These are phyloP conservation scores for Omphalotus olearius DNA, from an alignment of 1,284 basidiomycete species.

Conservation along the genomic window DNA sequence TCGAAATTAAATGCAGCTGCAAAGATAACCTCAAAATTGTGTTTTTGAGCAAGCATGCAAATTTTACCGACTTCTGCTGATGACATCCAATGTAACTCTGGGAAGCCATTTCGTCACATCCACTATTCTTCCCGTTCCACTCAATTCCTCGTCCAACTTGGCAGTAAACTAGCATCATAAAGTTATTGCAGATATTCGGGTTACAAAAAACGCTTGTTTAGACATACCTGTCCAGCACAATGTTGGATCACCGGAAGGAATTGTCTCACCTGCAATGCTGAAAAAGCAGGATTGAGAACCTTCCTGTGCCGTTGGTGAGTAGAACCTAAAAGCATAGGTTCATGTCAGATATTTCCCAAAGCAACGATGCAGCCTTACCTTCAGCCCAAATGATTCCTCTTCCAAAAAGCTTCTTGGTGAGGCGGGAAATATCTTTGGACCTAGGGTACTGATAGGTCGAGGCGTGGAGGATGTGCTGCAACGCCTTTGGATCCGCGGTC, in stretches of 20 bases:
- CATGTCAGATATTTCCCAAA: background rate
- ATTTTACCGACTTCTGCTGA: slow-evolving; percentile 23
- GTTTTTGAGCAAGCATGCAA: background rate
- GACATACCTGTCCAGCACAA: slow-evolving; percentile 11
- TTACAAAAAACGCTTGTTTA: background rate
- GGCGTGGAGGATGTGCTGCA: slow-evolving; percentile 25
- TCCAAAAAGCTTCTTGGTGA: slow-evolving; percentile 17
- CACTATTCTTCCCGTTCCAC: slow-evolving; percentile 6
- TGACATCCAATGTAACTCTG: slow-evolving; percentile 26
- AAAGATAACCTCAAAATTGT: background rate
- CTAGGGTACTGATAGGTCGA: slow-evolving; percentile 23
- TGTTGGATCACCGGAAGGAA: slow-evolving; percentile 22
- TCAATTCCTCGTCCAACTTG: slow-evolving; percentile 14
- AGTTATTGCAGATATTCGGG: background rate
- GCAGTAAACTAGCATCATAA: slow-evolving; percentile 11
- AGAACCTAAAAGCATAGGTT: slow-evolving; percentile 10
- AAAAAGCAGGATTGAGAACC: slow-evolving; percentile 27
- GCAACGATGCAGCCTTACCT: slow-evolving; percentile 12
- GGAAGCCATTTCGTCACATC: slow-evolving; percentile 22
- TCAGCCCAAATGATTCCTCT: slow-evolving; percentile 18
- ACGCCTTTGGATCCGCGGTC: slow-evolving; percentile 22
- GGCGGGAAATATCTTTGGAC: slow-evolving; percentile 11
- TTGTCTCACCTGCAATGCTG: slow-evolving; percentile 19
- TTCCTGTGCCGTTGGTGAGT: slow-evolving; percentile 24
- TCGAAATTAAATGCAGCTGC: slow-evolving; percentile 27